A percentile compares a stretch with the other conserved stretches of the same genome.
Conservation (phyloP, 768 basidiomycete genomes). For the Boletus reticulatus region DNA sequence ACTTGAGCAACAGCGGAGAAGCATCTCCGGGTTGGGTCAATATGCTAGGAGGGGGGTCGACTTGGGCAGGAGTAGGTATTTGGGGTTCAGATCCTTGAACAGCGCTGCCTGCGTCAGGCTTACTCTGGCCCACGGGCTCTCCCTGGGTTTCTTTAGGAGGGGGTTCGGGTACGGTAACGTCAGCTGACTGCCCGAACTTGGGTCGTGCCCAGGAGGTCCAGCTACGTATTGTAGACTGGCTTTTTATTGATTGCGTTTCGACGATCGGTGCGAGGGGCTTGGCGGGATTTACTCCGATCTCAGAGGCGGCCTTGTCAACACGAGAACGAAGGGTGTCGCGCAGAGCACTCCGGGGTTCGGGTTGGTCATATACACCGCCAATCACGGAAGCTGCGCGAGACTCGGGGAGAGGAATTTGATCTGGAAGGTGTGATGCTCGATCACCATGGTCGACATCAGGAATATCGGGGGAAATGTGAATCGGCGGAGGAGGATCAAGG, state of each 20-base stretch:
- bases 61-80: conserved; percentile 22
- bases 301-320: conserved; percentile 19
- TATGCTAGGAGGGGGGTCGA: conserved; percentile 19
- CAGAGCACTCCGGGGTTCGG: conserved; percentile 13
- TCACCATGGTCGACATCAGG: conserved; percentile 14
- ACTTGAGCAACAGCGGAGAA: conserved; percentile 4
- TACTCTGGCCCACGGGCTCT: not conserved
- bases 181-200: not conserved
- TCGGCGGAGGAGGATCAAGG: conserved; percentile 4
- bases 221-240: conserved; percentile 4
- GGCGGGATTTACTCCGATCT: conserved; percentile 20
- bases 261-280: conserved; percentile 4
- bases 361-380: conserved; percentile 25
- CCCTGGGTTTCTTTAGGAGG: conserved; percentile 3
- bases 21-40: conserved; percentile 9
- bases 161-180: not conserved
- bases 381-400: conserved; percentile 33
- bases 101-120: conserved; percentile 1
- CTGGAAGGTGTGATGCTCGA: conserved; percentile 11
- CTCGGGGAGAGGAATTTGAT: conserved; percentile 23
- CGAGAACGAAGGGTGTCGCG: conserved; percentile 12
- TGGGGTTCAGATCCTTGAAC: conserved; percentile 9
- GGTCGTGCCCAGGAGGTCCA: not conserved
- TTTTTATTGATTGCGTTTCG: not conserved
- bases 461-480: conserved; percentile 15